These are phyloP conservation scores for Trichoderma sp. DNA, from an alignment of 2,329 filamentous ascomycete genomes.

Conservation along the genomic window DNA sequence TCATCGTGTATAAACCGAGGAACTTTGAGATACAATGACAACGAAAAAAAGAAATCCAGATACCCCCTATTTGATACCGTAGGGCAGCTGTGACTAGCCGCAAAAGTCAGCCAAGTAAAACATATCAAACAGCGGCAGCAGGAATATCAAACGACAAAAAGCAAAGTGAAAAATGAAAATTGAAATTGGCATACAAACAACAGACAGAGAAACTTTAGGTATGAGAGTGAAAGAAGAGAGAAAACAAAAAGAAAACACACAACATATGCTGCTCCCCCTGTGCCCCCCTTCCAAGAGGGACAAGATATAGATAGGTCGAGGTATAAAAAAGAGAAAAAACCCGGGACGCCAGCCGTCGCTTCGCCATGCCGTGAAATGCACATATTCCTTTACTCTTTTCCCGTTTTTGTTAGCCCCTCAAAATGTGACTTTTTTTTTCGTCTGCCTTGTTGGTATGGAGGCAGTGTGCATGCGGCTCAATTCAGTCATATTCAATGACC, in stretches of 20 bases:
- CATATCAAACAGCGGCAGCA: background rate
- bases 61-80: background rate
- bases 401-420: background rate
- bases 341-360: constrained; percentile 30
- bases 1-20: background rate
- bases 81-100: background rate
- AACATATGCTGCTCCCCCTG: background rate
- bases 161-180: background rate
- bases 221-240: background rate
- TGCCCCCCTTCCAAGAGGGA: background rate
- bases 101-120: background rate
- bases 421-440: background rate
- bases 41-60: background rate
- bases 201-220: background rate
- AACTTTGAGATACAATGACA: background rate
- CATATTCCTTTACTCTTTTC: constrained; percentile 7
- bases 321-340: constrained; percentile 12
- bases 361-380: constrained; percentile 29
- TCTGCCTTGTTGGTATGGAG: background rate
- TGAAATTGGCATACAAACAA: background rate
- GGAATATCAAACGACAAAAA: background rate
- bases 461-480: background rate
- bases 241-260: background rate
- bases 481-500: background rate
- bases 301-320: background rate